Evolutionary conservation across 2,329 filamentous ascomycete genomes (phyloP), one percentile per base, ranked within the genome.

Genomic region (Sphaerulina populicola): DNA sequence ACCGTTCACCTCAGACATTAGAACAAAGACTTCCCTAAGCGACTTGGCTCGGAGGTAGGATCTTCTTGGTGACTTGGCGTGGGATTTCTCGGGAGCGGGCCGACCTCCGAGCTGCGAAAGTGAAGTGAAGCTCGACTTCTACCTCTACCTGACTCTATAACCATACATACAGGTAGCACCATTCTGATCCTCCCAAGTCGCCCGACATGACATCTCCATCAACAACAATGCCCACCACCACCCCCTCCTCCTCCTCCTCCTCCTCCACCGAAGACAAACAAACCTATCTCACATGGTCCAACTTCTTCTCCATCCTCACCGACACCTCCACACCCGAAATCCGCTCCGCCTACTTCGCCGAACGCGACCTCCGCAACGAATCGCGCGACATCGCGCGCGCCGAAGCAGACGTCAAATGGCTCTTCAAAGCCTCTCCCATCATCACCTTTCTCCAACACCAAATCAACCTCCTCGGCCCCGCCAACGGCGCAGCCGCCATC

Each of bases 361-460:
- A 81, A 67, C 81, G 82, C 57, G 89, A 94, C 73, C 74, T 78
- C 49, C 76, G 81, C 51, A 83, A 89, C 70, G 88, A 93, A 72
- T 79, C 78, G 55, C 73, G 76, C 29, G 89, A 96, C 76, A 90
- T 86, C 76, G 77, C 77, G 64, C 81, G 81, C 49, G 95, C 88
- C 75, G 88, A 96, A 65, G 73, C 82, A 39, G 80, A 87, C 70
- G 83, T 88, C 51, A 85, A 93, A 69, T 96, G 86, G 75, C 79
- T 94, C 33, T 81, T 97, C 62, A 72, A 81, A 65, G 86, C 90
- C 75, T 91, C 85, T 50, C 93, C 93, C 27, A 81, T 87, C 51
- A 83, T 98, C 53, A 83, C 85, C 55, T 98, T 94, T 77, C 75
- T 98, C 71, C 81, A 81, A 49, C 82, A 93, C 58, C 88, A 89